Evolutionary conservation across 139 green algal species (phyloP).

Genomic region (Deuterostichococcus epilithicus): DNA sequence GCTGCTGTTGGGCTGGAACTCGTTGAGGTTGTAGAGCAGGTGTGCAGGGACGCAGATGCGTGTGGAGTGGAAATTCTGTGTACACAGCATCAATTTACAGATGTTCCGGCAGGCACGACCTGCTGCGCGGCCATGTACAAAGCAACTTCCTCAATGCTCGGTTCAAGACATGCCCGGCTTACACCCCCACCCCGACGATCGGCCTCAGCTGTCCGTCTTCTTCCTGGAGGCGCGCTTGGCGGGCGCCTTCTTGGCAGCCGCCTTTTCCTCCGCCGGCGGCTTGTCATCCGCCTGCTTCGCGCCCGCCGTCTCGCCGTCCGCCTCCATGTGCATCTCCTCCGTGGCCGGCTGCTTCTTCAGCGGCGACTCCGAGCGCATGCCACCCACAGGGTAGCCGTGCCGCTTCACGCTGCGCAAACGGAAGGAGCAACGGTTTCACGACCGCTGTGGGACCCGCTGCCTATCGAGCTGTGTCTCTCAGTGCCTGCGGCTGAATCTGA

Average conservation of each 20-base stretch:
- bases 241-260: neutral
- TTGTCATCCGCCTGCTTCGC: neutral
- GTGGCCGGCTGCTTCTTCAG: neutral
- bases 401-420: constrained; percentile 35
- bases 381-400: constrained; percentile 36
- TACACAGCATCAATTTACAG: too few species aligned
- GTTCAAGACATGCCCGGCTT: too few species aligned
- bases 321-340: neutral
- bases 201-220: neutral
- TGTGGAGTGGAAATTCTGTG: neutral
- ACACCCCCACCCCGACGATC: too few species aligned
- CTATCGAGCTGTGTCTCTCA: too few species aligned
- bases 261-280: neutral
- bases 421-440: too few species aligned
- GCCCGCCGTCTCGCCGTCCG: neutral
- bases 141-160: too few species aligned
- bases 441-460: too few species aligned
- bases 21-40: neutral
- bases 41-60: constrained; percentile 1
- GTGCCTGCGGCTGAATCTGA: too few species aligned
- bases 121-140: too few species aligned
- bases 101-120: too few species aligned
- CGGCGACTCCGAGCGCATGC: constrained; percentile 29
- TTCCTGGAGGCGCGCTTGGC: neutral
- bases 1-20: neutral